These are phyloP conservation scores for Lichtheimia ornata DNA, from an alignment of 371 early-diverging fungal species.

Conservation along the genomic window DNA sequence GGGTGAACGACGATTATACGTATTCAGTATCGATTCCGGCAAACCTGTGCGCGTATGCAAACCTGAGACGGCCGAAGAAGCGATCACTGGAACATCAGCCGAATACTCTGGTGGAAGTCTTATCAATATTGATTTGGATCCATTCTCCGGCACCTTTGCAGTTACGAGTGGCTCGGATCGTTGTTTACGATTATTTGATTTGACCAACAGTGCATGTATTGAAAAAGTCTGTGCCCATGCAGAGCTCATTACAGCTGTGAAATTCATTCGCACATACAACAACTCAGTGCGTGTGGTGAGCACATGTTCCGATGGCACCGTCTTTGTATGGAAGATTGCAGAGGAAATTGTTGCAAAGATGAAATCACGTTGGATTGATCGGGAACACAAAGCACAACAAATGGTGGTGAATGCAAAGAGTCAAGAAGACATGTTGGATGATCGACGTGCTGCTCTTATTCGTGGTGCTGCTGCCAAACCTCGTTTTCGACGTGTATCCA, in stretches of 20 bases:
- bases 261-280: slow-evolving; percentile 51
- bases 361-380: slow-evolving; percentile 33
- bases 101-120: slow-evolving; percentile 63
- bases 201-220: slow-evolving; percentile 65
- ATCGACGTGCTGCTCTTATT: slow-evolving; percentile 3
- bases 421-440: slow-evolving; percentile 10
- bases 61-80: slow-evolving; percentile 60
- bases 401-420: slow-evolving; percentile 8
- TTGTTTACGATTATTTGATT: slow-evolving; percentile 74
- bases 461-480: slow-evolving; percentile 7
- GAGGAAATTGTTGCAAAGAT: slow-evolving; percentile 56
- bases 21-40: slow-evolving; percentile 67
- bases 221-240: slow-evolving; percentile 72
- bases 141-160: slow-evolving; percentile 69
- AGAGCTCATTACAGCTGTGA: slow-evolving; percentile 77
- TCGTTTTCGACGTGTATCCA: slow-evolving; percentile 32
- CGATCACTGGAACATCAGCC: slow-evolving; percentile 41
- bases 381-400: slow-evolving; percentile 19
- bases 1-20: slow-evolving; percentile 69
- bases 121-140: slow-evolving; percentile 71
- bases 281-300: slow-evolving; percentile 65
- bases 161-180: slow-evolving; percentile 77
- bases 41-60: slow-evolving; percentile 65
- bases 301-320: slow-evolving; percentile 78
- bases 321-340: slow-evolving; percentile 75